Percentiles rank a stretch among this genome's conserved stretches.
phyloP scores from a whole-genome alignment of 2,329 filamentous ascomycete genomes.

The Alternaria solani region DNA sequence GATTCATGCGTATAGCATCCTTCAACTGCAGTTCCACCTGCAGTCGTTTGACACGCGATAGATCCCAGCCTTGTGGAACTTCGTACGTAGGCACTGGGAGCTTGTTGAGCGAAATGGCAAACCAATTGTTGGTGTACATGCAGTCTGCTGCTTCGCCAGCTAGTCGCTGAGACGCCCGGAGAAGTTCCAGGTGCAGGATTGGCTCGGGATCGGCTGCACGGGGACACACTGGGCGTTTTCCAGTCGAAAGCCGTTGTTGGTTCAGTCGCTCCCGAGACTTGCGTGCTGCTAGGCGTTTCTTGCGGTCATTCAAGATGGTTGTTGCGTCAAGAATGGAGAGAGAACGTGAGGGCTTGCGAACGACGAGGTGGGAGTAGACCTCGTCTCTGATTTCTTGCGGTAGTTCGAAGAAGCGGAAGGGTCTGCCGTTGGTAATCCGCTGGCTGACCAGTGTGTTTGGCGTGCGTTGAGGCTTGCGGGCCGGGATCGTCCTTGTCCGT shows the following conservation, averaged over 20 bases:
- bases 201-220: slow-evolving; percentile 24
- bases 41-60: slow-evolving; percentile 31
- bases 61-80: slow-evolving; percentile 37
- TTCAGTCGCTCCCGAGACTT: slow-evolving; percentile 35
- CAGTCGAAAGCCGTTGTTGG: slow-evolving; percentile 29
- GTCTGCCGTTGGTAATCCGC: slow-evolving; percentile 12
- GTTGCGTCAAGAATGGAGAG: slow-evolving; percentile 35
- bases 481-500: slow-evolving; percentile 5
- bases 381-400: slow-evolving; percentile 42
- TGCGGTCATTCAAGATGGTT: slow-evolving; percentile 33
- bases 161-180: slow-evolving; percentile 31
- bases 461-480: slow-evolving; percentile 4
- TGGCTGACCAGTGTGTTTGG: slow-evolving; percentile 1
- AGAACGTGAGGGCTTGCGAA: slow-evolving; percentile 19
- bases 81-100: slow-evolving; percentile 32
- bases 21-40: slow-evolving; percentile 42
- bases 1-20: slow-evolving; percentile 43
- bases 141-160: slow-evolving; percentile 36
- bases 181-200: slow-evolving; percentile 31
- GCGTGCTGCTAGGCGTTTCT: slow-evolving; percentile 33
- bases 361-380: slow-evolving; percentile 39
- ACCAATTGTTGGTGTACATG: slow-evolving; percentile 41
- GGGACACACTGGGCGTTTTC: slow-evolving; percentile 29
- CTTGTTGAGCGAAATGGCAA: slow-evolving; percentile 39
- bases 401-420: slow-evolving; percentile 40